Evolutionary conservation across 805 yeast genomes (phyloP).

Genomic region (Scheffersomyces coipomensis): DNA sequence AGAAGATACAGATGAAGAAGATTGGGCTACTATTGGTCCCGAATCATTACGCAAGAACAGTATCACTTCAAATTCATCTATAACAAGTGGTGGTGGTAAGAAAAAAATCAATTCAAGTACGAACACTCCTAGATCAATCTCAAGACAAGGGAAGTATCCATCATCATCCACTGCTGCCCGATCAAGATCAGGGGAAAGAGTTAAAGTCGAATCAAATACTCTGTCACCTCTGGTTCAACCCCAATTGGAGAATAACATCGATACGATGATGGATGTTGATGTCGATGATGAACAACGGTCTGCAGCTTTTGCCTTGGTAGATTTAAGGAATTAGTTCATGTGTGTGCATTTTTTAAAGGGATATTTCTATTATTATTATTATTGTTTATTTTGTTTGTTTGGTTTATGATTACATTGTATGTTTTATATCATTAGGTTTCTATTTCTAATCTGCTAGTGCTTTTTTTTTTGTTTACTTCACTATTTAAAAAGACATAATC

Average conservation of each 20-base stretch:
- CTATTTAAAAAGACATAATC: too few species aligned
- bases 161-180: neutral
- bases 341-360: too few species aligned
- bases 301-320: slow-evolving; percentile 65
- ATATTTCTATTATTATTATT: neutral
- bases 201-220: too few species aligned
- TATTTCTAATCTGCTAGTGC: too few species aligned
- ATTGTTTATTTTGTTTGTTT: too few species aligned
- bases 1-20: slow-evolving; percentile 93
- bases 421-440: too few species aligned
- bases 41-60: slow-evolving; percentile 47
- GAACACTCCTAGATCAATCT: slow-evolving; percentile 6
- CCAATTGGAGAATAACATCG: neutral
- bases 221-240: too few species aligned
- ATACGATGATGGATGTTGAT: slow-evolving; percentile 1
- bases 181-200: neutral
- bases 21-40: slow-evolving; percentile 92
- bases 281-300: slow-evolving; percentile 41
- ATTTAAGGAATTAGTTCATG: slow-evolving; percentile 3
- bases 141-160: too few species aligned
- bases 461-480: too few species aligned
- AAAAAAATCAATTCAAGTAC: slow-evolving; percentile 5
- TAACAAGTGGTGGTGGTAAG: slow-evolving; percentile 11
- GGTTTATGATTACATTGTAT: too few species aligned
- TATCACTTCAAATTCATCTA: neutral